Conservation (phyloP, 345 rosid species). For the Murraya paniculata region DNA sequence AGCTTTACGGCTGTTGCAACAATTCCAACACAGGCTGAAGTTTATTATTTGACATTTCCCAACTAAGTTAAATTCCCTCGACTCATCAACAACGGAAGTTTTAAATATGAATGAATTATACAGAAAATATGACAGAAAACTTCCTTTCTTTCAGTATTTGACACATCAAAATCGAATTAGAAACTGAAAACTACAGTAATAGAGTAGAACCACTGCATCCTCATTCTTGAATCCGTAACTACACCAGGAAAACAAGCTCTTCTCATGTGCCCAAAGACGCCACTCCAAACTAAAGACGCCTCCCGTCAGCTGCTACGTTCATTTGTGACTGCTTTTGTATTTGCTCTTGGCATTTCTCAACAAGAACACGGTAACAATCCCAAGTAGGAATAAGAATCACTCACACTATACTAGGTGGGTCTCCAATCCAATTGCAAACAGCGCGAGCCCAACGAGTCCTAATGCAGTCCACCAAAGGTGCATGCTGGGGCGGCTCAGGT, state of each 20-base stretch:
- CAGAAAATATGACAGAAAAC: constrained; percentile 10
- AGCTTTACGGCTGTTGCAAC: constrained; percentile 21
- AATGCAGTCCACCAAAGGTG: constrained; percentile 91
- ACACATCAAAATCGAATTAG: constrained; percentile 29
- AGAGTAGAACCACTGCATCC: constrained; percentile 11
- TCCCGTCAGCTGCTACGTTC: background rate
- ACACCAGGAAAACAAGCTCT: constrained; percentile 11
- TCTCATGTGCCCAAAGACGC: constrained; percentile 1
- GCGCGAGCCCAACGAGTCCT: constrained; percentile 96
- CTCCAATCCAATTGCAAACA: constrained; percentile 84
- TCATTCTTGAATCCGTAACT: constrained; percentile 7
- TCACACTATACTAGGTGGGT: constrained; percentile 97
- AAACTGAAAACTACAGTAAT: constrained; percentile 22
- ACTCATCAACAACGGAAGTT: constrained; percentile 15
- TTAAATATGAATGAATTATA: constrained; percentile 27
- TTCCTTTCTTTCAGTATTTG: constrained; percentile 2
- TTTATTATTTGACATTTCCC: constrained; percentile 16
- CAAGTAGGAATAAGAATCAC: background rate
- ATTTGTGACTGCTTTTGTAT: background rate
- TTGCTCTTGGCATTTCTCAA: background rate
- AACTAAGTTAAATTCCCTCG: constrained; percentile 9
- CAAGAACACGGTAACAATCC: background rate
- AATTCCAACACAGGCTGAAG: background rate
- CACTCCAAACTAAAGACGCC: constrained; percentile 3
- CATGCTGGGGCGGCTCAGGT: constrained; percentile 78